These are phyloP conservation scores for Pyrenula aspistea DNA, from an alignment of 495 filamentous ascomycete species.

Conservation along the genomic window DNA sequence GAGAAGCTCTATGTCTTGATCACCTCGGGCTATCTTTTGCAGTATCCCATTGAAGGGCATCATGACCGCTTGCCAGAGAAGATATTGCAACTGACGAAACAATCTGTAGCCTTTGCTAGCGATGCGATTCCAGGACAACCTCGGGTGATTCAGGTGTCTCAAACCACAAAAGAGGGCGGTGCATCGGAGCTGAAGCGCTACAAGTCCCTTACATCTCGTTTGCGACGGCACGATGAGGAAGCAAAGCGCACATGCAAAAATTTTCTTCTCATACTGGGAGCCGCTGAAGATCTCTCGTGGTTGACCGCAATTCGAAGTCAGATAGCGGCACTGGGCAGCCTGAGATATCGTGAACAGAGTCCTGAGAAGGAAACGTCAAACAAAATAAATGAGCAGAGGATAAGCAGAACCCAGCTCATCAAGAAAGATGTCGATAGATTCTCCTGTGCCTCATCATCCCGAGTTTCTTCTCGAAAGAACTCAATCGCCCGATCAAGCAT, in stretches of 20 bases:
- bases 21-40: conserved; percentile 73
- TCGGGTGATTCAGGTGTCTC: conserved; percentile 86
- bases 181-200: conserved; percentile 33
- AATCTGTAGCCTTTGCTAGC: conserved; percentile 86
- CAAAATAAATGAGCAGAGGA: neutral
- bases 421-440: neutral
- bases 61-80: conserved; percentile 79
- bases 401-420: neutral
- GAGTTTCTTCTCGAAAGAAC: neutral
- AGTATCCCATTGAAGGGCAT: conserved; percentile 72
- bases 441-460: neutral
- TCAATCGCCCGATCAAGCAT: neutral
- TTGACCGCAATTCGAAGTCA: conserved; percentile 47
- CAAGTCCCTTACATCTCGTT: conserved; percentile 55
- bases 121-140: conserved; percentile 87
- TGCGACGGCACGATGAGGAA: conserved; percentile 51
- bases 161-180: conserved; percentile 53
- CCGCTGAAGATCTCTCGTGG: conserved; percentile 79
- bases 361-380: neutral
- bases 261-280: conserved; percentile 71
- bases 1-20: conserved; percentile 74
- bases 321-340: conserved; percentile 59
- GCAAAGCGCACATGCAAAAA: conserved; percentile 50
- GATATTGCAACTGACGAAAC: conserved; percentile 66
- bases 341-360: conserved; percentile 27